Evolutionary conservation across 1,284 basidiomycete genomes (phyloP).

Genomic region (Phlebopus sp.): DNA sequence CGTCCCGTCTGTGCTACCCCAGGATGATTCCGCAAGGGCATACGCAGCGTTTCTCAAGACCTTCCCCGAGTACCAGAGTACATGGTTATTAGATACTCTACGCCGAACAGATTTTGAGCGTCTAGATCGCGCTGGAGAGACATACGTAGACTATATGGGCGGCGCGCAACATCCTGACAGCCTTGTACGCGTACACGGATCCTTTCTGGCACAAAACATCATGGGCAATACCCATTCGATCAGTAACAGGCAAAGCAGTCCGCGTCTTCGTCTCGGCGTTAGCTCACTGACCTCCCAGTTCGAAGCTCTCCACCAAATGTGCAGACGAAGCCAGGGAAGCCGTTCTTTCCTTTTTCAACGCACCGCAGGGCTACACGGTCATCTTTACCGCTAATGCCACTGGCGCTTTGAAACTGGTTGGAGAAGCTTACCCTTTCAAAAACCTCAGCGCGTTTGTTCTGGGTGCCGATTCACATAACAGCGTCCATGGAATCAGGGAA

Average conservation of each 20-base stretch:
- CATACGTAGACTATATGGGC: conserved; percentile 83
- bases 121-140: conserved; percentile 59
- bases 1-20: conserved; percentile 16
- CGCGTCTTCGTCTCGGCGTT: conserved; percentile 9
- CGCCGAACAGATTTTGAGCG: conserved; percentile 67
- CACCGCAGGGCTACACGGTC: conserved; percentile 71
- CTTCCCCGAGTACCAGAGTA: conserved; percentile 52
- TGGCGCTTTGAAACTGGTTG: conserved; percentile 75
- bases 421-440: conserved; percentile 73
- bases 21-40: conserved; percentile 31
- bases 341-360: conserved; percentile 71
- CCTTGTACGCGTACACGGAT: conserved; percentile 63
- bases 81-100: conserved; percentile 68
- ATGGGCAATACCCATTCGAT: conserved; percentile 82
- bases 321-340: conserved; percentile 65
- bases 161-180: conserved; percentile 74
- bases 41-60: conserved; percentile 42
- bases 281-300: conserved; percentile 41
- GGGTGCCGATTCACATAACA: conserved; percentile 76
- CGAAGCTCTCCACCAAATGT: conserved; percentile 61
- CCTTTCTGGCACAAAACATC: conserved; percentile 61
- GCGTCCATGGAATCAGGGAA: conserved; percentile 78
- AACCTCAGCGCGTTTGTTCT: conserved; percentile 58
- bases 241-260: conserved; percentile 59
- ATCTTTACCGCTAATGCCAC: conserved; percentile 82